A percentile compares a stretch with the other conserved stretches of the same genome.
These are phyloP conservation scores for Spiromastix sp. DNA, from an alignment of 2,329 filamentous ascomycete genomes.

Conservation along the genomic window DNA sequence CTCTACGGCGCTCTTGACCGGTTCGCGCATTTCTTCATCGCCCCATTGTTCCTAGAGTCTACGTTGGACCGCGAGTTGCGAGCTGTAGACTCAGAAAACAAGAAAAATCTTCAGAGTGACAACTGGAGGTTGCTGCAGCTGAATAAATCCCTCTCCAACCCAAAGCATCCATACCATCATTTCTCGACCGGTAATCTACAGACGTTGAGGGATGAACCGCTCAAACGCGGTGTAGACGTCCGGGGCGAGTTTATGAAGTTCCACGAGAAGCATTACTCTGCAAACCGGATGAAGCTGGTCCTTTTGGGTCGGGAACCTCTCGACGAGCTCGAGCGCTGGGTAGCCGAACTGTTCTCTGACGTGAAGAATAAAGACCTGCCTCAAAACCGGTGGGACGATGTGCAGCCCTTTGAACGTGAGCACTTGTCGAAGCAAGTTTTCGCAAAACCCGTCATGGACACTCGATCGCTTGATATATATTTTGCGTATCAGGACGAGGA, in stretches of 20 bases:
- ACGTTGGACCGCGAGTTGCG: constrained; percentile 78
- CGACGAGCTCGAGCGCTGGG: constrained; percentile 75
- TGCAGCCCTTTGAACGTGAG: constrained; percentile 48
- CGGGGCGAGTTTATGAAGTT: constrained; percentile 89
- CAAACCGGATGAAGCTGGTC: constrained; percentile 87
- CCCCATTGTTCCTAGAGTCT: constrained; percentile 73
- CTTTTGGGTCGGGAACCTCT: constrained; percentile 72
- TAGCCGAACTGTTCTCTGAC: constrained; percentile 68
- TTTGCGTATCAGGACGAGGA: constrained; percentile 86
- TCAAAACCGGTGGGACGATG: constrained; percentile 55
- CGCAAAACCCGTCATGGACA: constrained; percentile 86
- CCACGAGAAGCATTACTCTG: constrained; percentile 79
- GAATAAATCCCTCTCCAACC: constrained; percentile 78
- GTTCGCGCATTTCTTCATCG: constrained; percentile 89
- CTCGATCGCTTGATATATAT: constrained; percentile 63
- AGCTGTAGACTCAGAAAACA: constrained; percentile 91
- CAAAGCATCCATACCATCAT: constrained; percentile 77
- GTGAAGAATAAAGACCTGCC: constrained; percentile 73
- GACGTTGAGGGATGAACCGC: constrained; percentile 71
- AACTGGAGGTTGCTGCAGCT: constrained; percentile 80
- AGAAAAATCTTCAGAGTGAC: constrained; percentile 92
- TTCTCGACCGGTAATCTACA: constrained; percentile 87
- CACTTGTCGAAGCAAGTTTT: constrained; percentile 65
- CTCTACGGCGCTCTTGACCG: constrained; percentile 77
- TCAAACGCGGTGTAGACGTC: constrained; percentile 70